A percentile compares a stretch with the other conserved stretches of the same genome.
These are phyloP conservation scores for Murraya koenigii DNA, from an alignment of 345 rosid species.

Conservation along the genomic window DNA sequence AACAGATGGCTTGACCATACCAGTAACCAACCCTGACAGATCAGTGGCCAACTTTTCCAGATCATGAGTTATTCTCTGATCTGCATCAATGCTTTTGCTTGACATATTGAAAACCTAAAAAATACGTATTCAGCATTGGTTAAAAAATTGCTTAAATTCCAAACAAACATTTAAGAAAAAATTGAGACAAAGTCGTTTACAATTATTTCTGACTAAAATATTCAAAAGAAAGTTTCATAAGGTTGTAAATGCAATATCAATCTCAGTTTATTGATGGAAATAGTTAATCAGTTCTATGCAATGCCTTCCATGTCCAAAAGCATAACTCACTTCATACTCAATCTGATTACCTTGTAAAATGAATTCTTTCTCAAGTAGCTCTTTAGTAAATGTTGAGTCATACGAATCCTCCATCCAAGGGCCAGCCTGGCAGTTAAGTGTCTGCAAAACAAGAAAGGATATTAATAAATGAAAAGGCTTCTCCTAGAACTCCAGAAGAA, in stretches of 20 bases:
- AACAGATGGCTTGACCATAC: conserved; percentile 98
- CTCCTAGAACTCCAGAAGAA: background rate
- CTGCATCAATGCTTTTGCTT: conserved; percentile 84
- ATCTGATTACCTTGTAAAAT: conserved; percentile 77
- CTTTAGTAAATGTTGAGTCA: conserved; percentile 86
- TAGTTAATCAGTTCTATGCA: background rate
- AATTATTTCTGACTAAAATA: background rate
- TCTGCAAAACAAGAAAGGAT: conserved; percentile 39
- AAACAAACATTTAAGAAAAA: background rate
- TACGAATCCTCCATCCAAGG: conserved; percentile 92
- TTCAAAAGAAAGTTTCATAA: background rate
- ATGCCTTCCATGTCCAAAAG: conserved; percentile 6
- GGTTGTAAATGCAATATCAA: background rate
- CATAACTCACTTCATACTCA: conserved; percentile 12
- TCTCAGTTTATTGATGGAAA: background rate
- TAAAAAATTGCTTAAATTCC: conserved; percentile 3
- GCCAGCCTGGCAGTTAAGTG: conserved; percentile 82
- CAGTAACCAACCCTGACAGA: conserved; percentile 89
- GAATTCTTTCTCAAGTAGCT: conserved; percentile 90
- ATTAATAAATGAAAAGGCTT: background rate
- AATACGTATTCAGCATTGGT: conserved; percentile 10
- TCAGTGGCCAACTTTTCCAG: conserved; percentile 82
- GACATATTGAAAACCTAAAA: conserved; percentile 87
- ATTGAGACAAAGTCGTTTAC: background rate
- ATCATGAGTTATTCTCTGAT: conserved; percentile 94